Evolutionary conservation across 305 asterid species (phyloP).

Genomic region (Withania somnifera): DNA sequence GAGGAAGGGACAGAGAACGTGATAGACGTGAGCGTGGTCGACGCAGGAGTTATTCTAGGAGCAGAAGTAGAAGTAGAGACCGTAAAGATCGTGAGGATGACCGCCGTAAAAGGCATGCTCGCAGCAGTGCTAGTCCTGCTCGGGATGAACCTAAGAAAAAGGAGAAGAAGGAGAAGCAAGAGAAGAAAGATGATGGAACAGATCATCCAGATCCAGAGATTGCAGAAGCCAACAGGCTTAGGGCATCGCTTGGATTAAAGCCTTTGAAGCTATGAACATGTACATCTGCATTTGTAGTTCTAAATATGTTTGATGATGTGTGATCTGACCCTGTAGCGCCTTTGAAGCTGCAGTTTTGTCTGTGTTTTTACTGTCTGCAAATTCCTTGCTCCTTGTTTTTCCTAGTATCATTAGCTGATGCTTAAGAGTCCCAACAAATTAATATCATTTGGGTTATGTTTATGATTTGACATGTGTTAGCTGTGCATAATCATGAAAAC

Average conservation of each 20-base stretch:
- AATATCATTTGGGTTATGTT: background rate
- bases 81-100: conserved; percentile 64
- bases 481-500: background rate
- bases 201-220: conserved; percentile 99
- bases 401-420: background rate
- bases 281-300: background rate
- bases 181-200: conserved; percentile 76
- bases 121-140: conserved; percentile 56
- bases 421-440: background rate
- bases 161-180: conserved; percentile 71
- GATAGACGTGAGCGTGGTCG: conserved; percentile 57
- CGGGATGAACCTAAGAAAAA: conserved; percentile 53
- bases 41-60: conserved; percentile 67
- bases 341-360: background rate
- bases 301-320: background rate
- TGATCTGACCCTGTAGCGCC: background rate
- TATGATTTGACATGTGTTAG: background rate
- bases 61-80: conserved; percentile 81
- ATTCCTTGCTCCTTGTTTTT: background rate
- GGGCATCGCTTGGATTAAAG: conserved; percentile 78
- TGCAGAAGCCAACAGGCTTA: conserved; percentile 69
- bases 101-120: conserved; percentile 47
- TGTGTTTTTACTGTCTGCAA: background rate
- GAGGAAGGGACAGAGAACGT: conserved; percentile 43
- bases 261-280: conserved; percentile 41